Conservation (phyloP, 257 asterid genomes). For the Ligustrum vulgare region DNA sequence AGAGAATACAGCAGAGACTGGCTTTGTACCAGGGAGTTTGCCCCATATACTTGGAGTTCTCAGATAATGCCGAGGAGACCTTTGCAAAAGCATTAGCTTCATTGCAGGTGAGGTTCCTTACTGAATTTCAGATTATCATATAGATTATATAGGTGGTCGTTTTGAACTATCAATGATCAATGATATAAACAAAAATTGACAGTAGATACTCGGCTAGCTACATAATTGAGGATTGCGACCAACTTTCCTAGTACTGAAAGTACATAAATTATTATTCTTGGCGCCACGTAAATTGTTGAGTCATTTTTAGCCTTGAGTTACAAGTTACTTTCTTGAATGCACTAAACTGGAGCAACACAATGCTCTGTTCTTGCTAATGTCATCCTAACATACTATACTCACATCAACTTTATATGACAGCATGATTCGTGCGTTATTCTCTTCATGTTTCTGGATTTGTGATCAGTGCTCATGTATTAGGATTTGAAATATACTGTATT, state of each 20-base stretch:
- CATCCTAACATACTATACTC: neutral
- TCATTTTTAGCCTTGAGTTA: neutral
- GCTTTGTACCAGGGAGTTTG: conserved; percentile 95
- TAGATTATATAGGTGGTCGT: neutral
- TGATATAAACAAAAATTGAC: conserved; percentile 6
- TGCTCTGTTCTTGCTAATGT: neutral
- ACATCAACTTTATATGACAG: neutral
- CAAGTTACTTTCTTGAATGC: neutral
- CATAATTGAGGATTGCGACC: neutral
- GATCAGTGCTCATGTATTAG: neutral
- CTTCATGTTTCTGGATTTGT: neutral
- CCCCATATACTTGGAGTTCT: conserved; percentile 85
- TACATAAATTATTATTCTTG: no score
- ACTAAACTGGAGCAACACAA: neutral
- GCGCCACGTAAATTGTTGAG: neutral
- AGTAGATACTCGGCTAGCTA: neutral
- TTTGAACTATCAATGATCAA: conserved; percentile 3
- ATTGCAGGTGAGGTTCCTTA: conserved; percentile 50
- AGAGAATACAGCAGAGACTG: conserved; percentile 87
- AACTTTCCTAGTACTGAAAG: neutral
- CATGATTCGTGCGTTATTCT: neutral
- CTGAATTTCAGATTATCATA: neutral
- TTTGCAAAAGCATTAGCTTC: conserved; percentile 66
- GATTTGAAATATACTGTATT: neutral
- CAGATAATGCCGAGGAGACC: conserved; percentile 79